Conservation (phyloP, 2,329 filamentous ascomycete genomes). For the Bipolaris cookei region DNA sequence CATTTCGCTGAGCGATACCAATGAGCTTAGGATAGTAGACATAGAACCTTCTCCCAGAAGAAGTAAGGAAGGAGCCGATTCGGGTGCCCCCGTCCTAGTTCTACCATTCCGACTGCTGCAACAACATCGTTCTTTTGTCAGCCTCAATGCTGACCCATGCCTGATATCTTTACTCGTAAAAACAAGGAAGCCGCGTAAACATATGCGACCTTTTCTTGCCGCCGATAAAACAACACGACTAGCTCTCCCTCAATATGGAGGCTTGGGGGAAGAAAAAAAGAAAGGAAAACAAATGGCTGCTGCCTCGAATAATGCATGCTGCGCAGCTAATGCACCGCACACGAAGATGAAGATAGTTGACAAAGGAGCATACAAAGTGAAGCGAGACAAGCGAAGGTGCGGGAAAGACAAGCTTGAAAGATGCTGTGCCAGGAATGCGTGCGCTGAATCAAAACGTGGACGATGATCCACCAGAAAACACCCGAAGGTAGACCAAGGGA, state of each 20-base stretch:
- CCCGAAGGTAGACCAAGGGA: slow-evolving; percentile 26
- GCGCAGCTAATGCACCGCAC: background rate
- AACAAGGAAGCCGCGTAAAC: slow-evolving; percentile 10
- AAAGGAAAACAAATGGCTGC: slow-evolving; percentile 3
- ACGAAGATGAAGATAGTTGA: slow-evolving; percentile 7
- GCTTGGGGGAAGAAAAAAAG: background rate
- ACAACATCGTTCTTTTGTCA: background rate
- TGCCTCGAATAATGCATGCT: slow-evolving; percentile 5
- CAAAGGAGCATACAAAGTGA: background rate
- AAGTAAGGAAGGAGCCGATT: background rate
- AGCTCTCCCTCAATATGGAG: slow-evolving; percentile 3
- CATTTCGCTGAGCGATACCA: slow-evolving; percentile 5
- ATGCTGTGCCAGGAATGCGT: slow-evolving; percentile 8
- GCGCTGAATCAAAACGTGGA: slow-evolving; percentile 10
- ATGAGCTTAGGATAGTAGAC: slow-evolving; percentile 8
- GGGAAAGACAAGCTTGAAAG: slow-evolving; percentile 5
- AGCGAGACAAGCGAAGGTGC: slow-evolving; percentile 8
- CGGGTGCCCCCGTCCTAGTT: background rate
- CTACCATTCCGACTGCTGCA: background rate
- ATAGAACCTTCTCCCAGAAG: slow-evolving; percentile 1
- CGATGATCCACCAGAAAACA: slow-evolving; percentile 16
- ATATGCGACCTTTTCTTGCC: slow-evolving; percentile 4
- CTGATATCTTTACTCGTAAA: slow-evolving; percentile 4
- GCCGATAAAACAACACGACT: slow-evolving; percentile 13
- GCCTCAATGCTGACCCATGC: background rate